These are phyloP conservation scores for Bolboschoenoplectus hybrid DNA, from an alignment of 202 grass and related monocot species.

Conservation along the genomic window DNA sequence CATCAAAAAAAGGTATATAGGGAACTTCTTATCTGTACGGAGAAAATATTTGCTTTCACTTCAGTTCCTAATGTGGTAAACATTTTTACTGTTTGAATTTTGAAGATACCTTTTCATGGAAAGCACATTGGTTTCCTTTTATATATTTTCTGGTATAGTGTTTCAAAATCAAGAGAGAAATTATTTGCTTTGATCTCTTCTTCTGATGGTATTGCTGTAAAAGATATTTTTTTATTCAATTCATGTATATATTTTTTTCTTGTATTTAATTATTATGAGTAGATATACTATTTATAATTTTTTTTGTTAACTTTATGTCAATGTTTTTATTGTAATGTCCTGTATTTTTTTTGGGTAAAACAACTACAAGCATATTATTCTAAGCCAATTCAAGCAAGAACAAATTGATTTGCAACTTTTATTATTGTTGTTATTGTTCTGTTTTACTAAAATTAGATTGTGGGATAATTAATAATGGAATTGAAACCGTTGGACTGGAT, in stretches of 20 bases:
- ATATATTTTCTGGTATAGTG: background rate
- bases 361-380: background rate
- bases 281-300: background rate
- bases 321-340: background rate
- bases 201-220: background rate
- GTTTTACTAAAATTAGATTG: constrained; percentile 16
- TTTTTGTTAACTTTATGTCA: background rate
- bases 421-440: background rate
- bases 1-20: background rate
- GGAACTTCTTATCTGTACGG: constrained; percentile 30
- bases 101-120: background rate
- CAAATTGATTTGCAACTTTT: background rate
- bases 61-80: background rate
- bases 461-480: background rate
- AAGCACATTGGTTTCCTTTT: background rate
- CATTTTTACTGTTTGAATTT: background rate
- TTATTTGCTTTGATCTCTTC: background rate
- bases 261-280: background rate
- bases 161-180: background rate
- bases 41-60: background rate
- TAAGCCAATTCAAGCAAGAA: background rate
- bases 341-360: background rate
- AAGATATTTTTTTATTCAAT: background rate
- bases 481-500: background rate
- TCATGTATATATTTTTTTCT: background rate